phyloP scores from a whole-genome alignment of 1,284 basidiomycete species.

The Cryptococcus deneoformans region DNA sequence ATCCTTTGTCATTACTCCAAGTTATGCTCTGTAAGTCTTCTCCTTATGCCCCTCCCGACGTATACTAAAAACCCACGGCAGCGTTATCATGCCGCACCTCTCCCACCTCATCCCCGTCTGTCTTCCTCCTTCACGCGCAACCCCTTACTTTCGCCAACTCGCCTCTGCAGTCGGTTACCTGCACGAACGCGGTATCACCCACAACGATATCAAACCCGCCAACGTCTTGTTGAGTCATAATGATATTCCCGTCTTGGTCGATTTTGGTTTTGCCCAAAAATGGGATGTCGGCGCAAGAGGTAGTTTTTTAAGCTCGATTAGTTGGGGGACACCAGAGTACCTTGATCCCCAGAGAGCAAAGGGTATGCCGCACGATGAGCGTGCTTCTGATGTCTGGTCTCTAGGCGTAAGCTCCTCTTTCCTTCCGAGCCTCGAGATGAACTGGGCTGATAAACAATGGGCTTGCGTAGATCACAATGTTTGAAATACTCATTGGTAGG shows the following conservation, averaged over 20 bases:
- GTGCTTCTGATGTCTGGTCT: slow-evolving; percentile 89
- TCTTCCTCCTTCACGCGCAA: slow-evolving; percentile 71
- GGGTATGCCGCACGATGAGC: slow-evolving; percentile 82
- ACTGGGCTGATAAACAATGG: not conserved
- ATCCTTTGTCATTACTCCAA: slow-evolving; percentile 87
- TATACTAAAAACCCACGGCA: slow-evolving; percentile 6
- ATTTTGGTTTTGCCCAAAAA: slow-evolving; percentile 87
- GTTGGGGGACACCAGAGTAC: slow-evolving; percentile 92
- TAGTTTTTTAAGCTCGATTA: slow-evolving; percentile 75
- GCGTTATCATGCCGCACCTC: slow-evolving; percentile 53
- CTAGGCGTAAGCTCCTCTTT: slow-evolving; percentile 58
- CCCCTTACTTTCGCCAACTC: slow-evolving; percentile 76
- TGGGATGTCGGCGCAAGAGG: slow-evolving; percentile 51
- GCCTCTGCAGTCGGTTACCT: slow-evolving; percentile 85
- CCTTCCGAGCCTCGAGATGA: too few relatives aligned
- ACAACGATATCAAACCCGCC: slow-evolving; percentile 96
- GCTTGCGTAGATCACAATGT: slow-evolving; percentile 64
- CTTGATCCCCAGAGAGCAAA: slow-evolving; percentile 82
- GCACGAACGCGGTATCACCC: slow-evolving; percentile 80
- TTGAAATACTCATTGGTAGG: slow-evolving; percentile 83
- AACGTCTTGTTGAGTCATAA: slow-evolving; percentile 76
- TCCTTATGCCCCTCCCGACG: not conserved
- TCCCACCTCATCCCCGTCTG: slow-evolving; percentile 76
- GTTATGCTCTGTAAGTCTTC: slow-evolving; percentile 72
- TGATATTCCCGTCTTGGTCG: slow-evolving; percentile 76